Percentiles rank a stretch among this genome's conserved stretches.
phyloP scores from a whole-genome alignment of 139 green algal species.

The Diplosphaera chodatii region DNA sequence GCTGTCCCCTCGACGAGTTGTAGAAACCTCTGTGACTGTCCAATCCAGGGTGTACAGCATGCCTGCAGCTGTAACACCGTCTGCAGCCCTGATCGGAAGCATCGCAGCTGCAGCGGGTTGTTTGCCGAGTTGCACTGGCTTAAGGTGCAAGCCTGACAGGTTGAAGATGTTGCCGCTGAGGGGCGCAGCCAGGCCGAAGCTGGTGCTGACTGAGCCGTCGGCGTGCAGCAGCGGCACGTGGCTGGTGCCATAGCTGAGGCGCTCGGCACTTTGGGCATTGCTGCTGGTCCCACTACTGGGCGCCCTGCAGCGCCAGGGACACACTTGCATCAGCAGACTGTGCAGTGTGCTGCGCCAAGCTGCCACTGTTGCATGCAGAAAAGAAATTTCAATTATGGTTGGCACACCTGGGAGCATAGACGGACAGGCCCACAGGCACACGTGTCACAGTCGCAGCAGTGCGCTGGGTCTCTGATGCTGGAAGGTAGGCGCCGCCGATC shows the following conservation, averaged over 20 bases:
- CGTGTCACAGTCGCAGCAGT: neutral
- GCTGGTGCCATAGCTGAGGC: neutral
- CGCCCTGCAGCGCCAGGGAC: no score
- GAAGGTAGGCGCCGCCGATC: neutral
- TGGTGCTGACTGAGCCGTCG: conserved; percentile 1
- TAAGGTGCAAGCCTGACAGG: neutral
- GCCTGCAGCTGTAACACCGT: neutral
- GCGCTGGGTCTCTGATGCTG: no score
- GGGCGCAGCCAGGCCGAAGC: neutral
- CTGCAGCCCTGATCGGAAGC: neutral
- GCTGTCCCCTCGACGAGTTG: no score
- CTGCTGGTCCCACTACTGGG: neutral
- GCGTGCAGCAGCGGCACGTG: neutral
- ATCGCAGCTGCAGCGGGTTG: no score
- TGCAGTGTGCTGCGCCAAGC: no score
- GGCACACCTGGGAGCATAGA: neutral
- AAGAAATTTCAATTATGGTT: no score
- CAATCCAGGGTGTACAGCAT: neutral
- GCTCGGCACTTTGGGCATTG: neutral
- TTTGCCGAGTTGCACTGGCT: neutral
- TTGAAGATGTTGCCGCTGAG: neutral
- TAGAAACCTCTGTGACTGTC: neutral
- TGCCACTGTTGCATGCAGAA: no score
- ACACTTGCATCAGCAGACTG: no score
- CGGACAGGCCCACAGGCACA: conserved; percentile 2